Evolutionary conservation across 768 basidiomycete genomes (phyloP).

Genomic region (Suillus hirtellus): DNA sequence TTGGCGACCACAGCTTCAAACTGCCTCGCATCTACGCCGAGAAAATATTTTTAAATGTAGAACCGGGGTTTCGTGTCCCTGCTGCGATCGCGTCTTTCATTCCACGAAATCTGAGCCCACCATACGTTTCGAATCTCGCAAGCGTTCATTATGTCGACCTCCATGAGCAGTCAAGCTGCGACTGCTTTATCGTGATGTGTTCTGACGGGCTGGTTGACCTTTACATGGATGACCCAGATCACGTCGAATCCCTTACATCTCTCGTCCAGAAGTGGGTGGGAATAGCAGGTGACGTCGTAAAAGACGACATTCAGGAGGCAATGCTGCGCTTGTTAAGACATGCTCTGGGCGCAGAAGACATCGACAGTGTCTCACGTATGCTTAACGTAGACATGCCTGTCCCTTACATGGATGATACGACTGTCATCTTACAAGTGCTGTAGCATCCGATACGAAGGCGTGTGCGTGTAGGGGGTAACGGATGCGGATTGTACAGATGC

Average conservation of each 20-base stretch:
- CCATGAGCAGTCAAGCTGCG: conserved; percentile 19
- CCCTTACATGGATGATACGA: conserved; percentile 53
- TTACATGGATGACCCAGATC: conserved; percentile 10
- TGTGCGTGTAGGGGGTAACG: conserved; percentile 4
- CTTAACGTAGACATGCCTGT: conserved; percentile 47
- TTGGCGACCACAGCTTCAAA: conserved; percentile 58
- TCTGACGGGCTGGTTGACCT: conserved; percentile 51
- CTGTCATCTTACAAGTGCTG: conserved; percentile 39
- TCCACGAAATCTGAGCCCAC: conserved; percentile 49
- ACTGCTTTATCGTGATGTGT: conserved; percentile 47
- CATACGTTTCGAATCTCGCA: conserved; percentile 49
- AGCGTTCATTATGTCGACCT: conserved; percentile 44
- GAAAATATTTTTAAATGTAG: conserved; percentile 44
- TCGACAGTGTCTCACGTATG: conserved; percentile 43
- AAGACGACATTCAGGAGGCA: conserved; percentile 17
- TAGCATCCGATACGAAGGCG: conserved; percentile 7
- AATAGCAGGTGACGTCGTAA: conserved; percentile 21
- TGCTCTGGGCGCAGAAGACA: conserved; percentile 45
- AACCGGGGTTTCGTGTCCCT: conserved; percentile 38
- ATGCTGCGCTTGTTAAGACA: conserved; percentile 43
- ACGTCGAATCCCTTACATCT: conserved; percentile 28
- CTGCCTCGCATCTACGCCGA: conserved; percentile 48
- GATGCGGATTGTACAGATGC: conserved; percentile 5
- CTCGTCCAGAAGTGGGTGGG: conserved; percentile 38
- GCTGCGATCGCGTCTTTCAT: conserved; percentile 41